A percentile compares a stretch with the other conserved stretches of the same genome.
phyloP scores from a whole-genome alignment of 1,284 basidiomycete species.

The Gymnopus androsaceus region DNA sequence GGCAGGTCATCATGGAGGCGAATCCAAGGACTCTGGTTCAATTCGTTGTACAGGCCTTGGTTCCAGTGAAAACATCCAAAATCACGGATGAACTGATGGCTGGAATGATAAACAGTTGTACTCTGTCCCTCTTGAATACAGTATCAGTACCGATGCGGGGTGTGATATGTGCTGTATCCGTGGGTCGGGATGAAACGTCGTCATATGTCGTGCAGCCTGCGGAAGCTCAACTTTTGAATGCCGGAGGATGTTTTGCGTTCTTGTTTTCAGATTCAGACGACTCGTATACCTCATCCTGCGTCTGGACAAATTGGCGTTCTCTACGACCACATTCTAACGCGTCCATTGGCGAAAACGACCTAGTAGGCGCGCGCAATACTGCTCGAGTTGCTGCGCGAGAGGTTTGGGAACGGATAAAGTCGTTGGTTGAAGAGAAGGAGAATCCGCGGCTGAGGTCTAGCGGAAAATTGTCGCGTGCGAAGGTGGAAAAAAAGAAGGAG shows the following conservation, averaged over 20 bases:
- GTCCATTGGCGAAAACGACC: constrained; percentile 42
- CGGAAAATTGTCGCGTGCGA: constrained; percentile 5
- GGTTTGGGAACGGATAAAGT: constrained; percentile 52
- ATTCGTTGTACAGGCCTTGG: constrained; percentile 64
- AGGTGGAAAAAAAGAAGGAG: constrained; percentile 7
- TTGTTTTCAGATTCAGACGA: constrained; percentile 46
- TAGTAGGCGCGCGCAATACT: constrained; percentile 45
- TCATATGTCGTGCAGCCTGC: constrained; percentile 55
- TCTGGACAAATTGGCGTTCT: constrained; percentile 60
- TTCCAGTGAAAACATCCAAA: constrained; percentile 25
- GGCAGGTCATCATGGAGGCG: constrained; percentile 59
- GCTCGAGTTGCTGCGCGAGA: constrained; percentile 46
- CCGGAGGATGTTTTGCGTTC: constrained; percentile 68
- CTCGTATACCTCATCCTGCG: constrained; percentile 33
- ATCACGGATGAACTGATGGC: constrained; percentile 42
- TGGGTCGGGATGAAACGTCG: constrained; percentile 39
- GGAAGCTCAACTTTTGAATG: constrained; percentile 39
- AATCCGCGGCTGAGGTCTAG: background rate
- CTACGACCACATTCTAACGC: constrained; percentile 20
- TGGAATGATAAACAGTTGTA: constrained; percentile 67
- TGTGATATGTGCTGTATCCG: constrained; percentile 64
- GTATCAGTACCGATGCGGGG: constrained; percentile 71
- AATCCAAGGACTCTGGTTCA: constrained; percentile 73
- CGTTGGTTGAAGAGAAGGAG: constrained; percentile 33
- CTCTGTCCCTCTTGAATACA: constrained; percentile 65